Evolutionary conservation across 225 moss, liverwort and hornwort genomes (phyloP).

Genomic region (Ulota crispa): DNA sequence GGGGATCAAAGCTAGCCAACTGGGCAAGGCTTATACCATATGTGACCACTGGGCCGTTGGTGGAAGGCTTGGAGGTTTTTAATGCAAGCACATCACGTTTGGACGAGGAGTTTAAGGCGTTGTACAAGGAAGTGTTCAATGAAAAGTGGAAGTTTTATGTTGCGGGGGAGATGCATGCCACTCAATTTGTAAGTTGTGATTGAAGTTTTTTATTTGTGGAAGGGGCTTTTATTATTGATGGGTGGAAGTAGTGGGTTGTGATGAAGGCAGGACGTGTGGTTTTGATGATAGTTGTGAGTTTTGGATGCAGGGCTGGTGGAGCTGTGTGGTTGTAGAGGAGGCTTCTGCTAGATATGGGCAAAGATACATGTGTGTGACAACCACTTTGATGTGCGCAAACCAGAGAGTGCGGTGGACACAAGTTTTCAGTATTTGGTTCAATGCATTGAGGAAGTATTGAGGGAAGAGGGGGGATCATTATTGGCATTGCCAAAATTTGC

Average conservation of each 20-base stretch:
- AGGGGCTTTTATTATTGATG: no score
- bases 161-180: neutral
- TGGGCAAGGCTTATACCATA: neutral
- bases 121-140: neutral
- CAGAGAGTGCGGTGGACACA: neutral
- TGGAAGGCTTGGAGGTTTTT: neutral
- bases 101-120: neutral
- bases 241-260: no score
- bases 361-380: neutral
- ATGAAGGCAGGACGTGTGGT: no score
- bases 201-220: no score
- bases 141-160: neutral
- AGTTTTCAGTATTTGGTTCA: neutral
- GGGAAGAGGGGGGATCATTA: neutral
- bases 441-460: neutral
- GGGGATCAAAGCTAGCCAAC: neutral
- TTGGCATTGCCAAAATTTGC: neutral
- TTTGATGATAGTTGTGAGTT: neutral
- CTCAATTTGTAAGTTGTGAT: neutral
- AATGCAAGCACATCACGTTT: neutral
- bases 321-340: neutral
- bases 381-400: neutral
- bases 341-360: neutral
- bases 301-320: neutral
- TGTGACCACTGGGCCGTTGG: neutral